Evolutionary conservation across 2,329 filamentous ascomycete genomes (phyloP).

Genomic region (Epicoccum sorghinum): DNA sequence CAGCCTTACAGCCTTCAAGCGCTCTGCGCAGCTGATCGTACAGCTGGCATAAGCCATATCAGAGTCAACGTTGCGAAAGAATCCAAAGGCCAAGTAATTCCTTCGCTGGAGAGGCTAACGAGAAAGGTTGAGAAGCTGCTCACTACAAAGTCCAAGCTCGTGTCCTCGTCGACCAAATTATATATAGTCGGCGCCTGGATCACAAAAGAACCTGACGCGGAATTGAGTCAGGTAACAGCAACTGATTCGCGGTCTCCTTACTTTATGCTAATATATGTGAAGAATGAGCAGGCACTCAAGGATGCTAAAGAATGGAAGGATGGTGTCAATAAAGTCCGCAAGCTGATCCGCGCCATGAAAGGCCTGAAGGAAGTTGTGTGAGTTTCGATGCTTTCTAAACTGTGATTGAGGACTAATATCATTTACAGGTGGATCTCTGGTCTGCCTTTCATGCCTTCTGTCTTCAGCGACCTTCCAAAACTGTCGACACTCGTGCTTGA

Average conservation of each 20-base stretch:
- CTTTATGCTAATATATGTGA: not conserved
- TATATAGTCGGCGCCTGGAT: conserved; percentile 37
- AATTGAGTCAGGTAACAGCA: not conserved
- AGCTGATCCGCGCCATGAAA: conserved; percentile 28
- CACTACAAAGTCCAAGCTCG: not conserved
- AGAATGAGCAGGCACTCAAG: conserved; percentile 3
- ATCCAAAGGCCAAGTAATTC: conserved; percentile 7
- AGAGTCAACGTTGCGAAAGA: conserved; percentile 26
- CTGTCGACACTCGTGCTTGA: conserved; percentile 40
- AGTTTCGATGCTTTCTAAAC: conserved; percentile 5
- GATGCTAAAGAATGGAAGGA: conserved; percentile 24
- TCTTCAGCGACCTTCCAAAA: conserved; percentile 30
- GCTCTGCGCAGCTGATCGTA: conserved; percentile 17
- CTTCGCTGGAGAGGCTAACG: conserved; percentile 20
- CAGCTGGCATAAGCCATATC: conserved; percentile 16
- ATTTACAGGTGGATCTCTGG: conserved; percentile 35
- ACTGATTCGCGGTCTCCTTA: not conserved
- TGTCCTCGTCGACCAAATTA: conserved; percentile 24
- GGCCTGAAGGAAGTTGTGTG: conserved; percentile 38
- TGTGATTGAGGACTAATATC: not conserved
- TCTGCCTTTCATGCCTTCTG: conserved; percentile 31
- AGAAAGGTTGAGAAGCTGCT: conserved; percentile 13
- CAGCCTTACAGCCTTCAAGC: conserved; percentile 22
- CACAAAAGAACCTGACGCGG: not conserved
- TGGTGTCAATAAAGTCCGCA: conserved; percentile 22